These are phyloP conservation scores for Thermothelomyces thermophilus DNA, from an alignment of 2,329 filamentous ascomycete genomes.

Conservation along the genomic window DNA sequence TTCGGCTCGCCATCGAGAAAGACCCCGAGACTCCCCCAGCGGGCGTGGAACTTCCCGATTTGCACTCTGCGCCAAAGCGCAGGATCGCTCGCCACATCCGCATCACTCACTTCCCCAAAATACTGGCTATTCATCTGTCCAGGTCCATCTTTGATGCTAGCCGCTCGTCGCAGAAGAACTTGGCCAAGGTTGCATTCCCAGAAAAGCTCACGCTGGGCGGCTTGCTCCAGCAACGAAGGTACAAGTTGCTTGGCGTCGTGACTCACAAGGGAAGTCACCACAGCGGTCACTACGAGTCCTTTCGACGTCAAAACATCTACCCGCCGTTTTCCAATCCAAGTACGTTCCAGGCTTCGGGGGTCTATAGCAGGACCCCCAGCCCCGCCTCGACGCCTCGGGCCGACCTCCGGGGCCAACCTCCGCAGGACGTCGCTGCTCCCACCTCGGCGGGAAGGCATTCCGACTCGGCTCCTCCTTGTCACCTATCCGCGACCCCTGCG, in stretches of 20 bases:
- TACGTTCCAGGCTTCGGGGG: constrained; percentile 67
- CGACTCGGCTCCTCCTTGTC: constrained; percentile 11
- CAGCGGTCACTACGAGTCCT: constrained; percentile 95
- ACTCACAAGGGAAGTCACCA: constrained; percentile 95
- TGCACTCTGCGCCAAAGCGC: constrained; percentile 67
- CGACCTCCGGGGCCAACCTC: constrained; percentile 29
- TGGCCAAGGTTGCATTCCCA: constrained; percentile 87
- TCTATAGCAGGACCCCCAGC: constrained; percentile 60
- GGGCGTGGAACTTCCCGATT: constrained; percentile 67
- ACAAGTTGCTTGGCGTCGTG: constrained; percentile 79
- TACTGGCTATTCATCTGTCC: constrained; percentile 87
- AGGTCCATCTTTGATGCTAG: constrained; percentile 82
- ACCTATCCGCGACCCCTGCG: not conserved
- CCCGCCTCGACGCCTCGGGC: constrained; percentile 44
- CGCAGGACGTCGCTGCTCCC: constrained; percentile 36
- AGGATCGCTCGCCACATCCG: constrained; percentile 82
- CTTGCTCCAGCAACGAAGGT: constrained; percentile 68
- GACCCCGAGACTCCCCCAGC: constrained; percentile 74
- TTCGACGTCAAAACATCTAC: constrained; percentile 74
- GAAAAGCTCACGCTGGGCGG: constrained; percentile 79
- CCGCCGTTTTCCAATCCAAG: constrained; percentile 77
- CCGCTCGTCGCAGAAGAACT: constrained; percentile 79
- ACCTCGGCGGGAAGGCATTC: constrained; percentile 42
- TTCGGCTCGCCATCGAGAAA: constrained; percentile 64
- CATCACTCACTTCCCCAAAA: constrained; percentile 79